Base-by-base conservation (phyloP, 345 rosid genomes). In the Atalantia buxifolia region DNA sequence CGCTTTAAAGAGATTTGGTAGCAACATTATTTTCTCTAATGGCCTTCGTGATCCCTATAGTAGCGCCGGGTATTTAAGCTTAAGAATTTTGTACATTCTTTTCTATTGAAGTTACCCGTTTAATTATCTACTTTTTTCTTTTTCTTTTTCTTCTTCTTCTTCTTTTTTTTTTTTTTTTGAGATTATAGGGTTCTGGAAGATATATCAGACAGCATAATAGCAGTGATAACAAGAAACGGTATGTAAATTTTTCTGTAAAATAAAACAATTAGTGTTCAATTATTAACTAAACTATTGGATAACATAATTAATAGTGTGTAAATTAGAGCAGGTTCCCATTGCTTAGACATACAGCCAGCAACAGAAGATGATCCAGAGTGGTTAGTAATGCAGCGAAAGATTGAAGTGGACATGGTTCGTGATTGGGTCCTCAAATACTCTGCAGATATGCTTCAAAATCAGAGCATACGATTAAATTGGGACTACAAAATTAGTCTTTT, bases 11-110 rank as follows among this genome's bases (percentile, higher is more conserved):
- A 82, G 76, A 35, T 82, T 82, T 61, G 80, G 71, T 9, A 79
- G 82, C 71, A 82, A 82, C 69, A 82, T 82, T 30, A 82, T 76
- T 61, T 82, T 82, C 75, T 79, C 85, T 45, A 82, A 82, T 71
- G 85, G 85, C 60, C 80, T 79, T 4, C 69, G 74, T 4, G 82
- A 82, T 45, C 85, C 85, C 53, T 82, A 57, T 10, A 82, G 82
- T 53, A 72, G 66, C 24, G 75, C 74, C 21, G 82, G 84, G 84
- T 82, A 75, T 72, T 35, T 1, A 36, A 28, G 40, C 24, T 4
- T 25, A 31, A 45, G n/a, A 33, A 24, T 19, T 66, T 2, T 1
- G 30, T 16, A 21, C 16, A 25, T 25, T n/a, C 60, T 25, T 56
- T 2, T 4, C 7, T 22, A n/a, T 38, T 5, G 22, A 28, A 27